Evolutionary conservation across 768 basidiomycete genomes (phyloP).

Genomic region (Fomitopsis serialis): DNA sequence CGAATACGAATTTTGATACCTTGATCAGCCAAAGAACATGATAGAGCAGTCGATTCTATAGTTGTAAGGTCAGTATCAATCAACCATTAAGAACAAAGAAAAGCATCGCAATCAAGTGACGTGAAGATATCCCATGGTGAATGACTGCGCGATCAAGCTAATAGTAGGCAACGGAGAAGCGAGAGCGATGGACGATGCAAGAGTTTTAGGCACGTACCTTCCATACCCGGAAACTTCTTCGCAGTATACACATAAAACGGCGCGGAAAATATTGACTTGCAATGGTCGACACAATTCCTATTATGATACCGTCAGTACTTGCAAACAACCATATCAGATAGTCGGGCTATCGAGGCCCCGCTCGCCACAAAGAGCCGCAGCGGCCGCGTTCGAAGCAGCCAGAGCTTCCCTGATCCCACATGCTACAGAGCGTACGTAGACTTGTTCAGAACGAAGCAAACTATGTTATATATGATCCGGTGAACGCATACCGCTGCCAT

Average conservation of each 20-base stretch:
- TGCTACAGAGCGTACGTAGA: too few species aligned
- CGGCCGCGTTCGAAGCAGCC: too few species aligned
- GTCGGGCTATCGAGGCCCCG: neutral
- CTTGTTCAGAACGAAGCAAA: too few species aligned
- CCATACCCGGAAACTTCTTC: conserved; percentile 96
- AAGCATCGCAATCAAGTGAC: neutral
- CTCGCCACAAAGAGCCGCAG: too few species aligned
- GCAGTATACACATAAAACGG: conserved; percentile 94
- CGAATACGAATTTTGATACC: conserved; percentile 94
- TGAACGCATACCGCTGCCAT: too few species aligned
- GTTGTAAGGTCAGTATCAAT: neutral
- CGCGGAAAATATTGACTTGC: conserved; percentile 83
- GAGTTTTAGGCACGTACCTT: conserved; percentile 46
- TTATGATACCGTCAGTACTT: conserved; percentile 3
- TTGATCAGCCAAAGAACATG: conserved; percentile 89
- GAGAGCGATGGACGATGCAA: neutral
- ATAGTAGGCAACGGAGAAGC: neutral
- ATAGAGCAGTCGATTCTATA: conserved; percentile 81
- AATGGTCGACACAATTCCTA: conserved; percentile 63
- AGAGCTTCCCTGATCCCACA: too few species aligned
- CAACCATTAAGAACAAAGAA: neutral
- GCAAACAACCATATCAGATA: neutral
- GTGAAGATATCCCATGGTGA: too few species aligned
- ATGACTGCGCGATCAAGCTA: neutral
- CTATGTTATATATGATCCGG: too few species aligned